A percentile compares a stretch with the other conserved stretches of the same genome.
Evolutionary conservation across 768 basidiomycete species (phyloP).

Genomic region (Lactarius pseudohatsudake): DNA sequence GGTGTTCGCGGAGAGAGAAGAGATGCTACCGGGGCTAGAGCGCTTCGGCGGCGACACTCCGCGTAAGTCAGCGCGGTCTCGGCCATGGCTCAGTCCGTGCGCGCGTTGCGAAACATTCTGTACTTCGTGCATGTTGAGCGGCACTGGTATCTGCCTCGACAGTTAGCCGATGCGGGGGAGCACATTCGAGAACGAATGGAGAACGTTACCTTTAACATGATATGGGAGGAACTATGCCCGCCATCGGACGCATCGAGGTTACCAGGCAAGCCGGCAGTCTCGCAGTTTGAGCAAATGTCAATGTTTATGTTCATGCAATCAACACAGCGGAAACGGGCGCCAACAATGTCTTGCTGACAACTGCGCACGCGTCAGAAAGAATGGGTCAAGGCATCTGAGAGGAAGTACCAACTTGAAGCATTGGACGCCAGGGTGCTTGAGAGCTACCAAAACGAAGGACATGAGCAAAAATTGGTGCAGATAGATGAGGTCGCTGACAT

Average conservation of each 20-base stretch:
- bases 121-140: conserved; percentile 70
- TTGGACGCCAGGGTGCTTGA: conserved; percentile 27
- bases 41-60: conserved; percentile 14
- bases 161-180: not conserved
- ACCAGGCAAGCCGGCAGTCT: conserved; percentile 81
- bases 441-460: conserved; percentile 17
- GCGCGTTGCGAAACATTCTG: conserved; percentile 46
- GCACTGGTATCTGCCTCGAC: conserved; percentile 72
- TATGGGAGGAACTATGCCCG: conserved; percentile 82
- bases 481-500: conserved; percentile 16
- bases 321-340: conserved; percentile 90
- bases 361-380: conserved; percentile 41
- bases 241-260: conserved; percentile 75
- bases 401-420: conserved; percentile 27
- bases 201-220: conserved; percentile 83
- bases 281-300: conserved; percentile 86
- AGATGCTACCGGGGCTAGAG: conserved; percentile 28
- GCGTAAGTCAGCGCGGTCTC: conserved; percentile 13
- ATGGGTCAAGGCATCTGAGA: not conserved
- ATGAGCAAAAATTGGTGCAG: conserved; percentile 8
- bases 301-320: conserved; percentile 55
- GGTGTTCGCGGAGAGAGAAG: conserved; percentile 19
- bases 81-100: conserved; percentile 19
- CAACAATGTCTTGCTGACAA: conserved; percentile 86
- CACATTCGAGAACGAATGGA: conserved; percentile 6